Evolutionary conservation across 1,139 yeast species (phyloP), one percentile per base, ranked within the genome.

Genomic region (Starmera stellimalicola): DNA sequence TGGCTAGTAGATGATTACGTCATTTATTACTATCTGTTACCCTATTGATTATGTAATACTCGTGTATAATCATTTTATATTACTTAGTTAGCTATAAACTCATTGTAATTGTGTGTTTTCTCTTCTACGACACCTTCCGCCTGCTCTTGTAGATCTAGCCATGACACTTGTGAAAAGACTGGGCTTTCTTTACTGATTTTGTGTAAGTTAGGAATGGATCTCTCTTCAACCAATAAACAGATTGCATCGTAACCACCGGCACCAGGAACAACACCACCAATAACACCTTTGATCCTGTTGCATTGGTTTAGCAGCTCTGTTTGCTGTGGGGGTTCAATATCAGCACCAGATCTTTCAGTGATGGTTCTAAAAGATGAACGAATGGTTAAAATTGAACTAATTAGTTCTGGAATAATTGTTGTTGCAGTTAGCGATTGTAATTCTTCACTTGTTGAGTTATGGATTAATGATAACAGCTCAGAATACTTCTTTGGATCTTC

Each of bases 171-270:
- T 3, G 47, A 38, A 39, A 75, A 72, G n/a, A 40, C 37, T 9
- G 35, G 31, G 14, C 45, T 41, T 0, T 36, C 41, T 1, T 44
- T 40, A 0, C 76, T 66, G 3, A 51, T 48, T 4, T 41, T 37
- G 11, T 57, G 47, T 30, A 83, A 61, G 3, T 51, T 38, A 0
- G 52, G 51, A 6, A 74, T 55, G 5, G 73, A 57, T 1, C 57
- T 54, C 19, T 70, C 76, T 4, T 71, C 60, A 4, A 80, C 79
- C 23, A 91, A 57, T 20, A 88, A 51, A 39, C 94, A 72, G 26
- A 91, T 73, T 1, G 98, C 98, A 61, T 91, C 98, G 52, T 75
- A 82, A 0, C 98, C 98, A 16, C 98, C 98, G 0, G 98, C 98
- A 2, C 98, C 98, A 0, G 98, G 98, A 4, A 91, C 95, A 22